These are phyloP conservation scores for Myriosclerotinia curreyana DNA, from an alignment of 2,329 filamentous ascomycete species.

Conservation along the genomic window DNA sequence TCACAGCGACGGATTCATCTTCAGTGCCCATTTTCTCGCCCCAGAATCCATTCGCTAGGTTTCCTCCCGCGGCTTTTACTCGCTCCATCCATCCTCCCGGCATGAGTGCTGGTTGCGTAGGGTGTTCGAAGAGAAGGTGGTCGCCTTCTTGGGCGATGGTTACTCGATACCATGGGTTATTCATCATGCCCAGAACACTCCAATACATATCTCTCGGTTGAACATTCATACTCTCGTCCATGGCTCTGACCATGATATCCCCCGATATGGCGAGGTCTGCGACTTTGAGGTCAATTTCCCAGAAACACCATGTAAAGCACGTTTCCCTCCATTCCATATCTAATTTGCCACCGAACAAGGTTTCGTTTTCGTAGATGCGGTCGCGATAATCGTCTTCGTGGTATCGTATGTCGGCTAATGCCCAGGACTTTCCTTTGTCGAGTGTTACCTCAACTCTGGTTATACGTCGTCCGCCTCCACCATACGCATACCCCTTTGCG, in stretches of 20 bases:
- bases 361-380: constrained; percentile 52
- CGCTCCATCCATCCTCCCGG: constrained; percentile 91
- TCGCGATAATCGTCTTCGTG: constrained; percentile 81
- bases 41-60: constrained; percentile 80
- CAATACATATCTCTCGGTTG: constrained; percentile 95
- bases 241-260: constrained; percentile 77
- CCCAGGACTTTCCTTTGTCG: constrained; percentile 79
- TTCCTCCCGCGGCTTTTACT: constrained; percentile 77
- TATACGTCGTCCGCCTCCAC: constrained; percentile 79
- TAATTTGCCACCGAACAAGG: constrained; percentile 71
- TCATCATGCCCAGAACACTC: constrained; percentile 96
- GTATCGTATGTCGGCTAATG: constrained; percentile 72
- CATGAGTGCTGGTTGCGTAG: constrained; percentile 74
- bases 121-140: constrained; percentile 76
- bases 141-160: constrained; percentile 67
- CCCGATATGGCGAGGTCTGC: constrained; percentile 59
- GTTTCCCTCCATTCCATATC: constrained; percentile 81
- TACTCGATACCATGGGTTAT: constrained; percentile 89
- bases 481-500: constrained; percentile 80
- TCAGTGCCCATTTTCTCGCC: constrained; percentile 65
- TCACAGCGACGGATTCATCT: constrained; percentile 44
- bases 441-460: constrained; percentile 80
- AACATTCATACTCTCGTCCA: constrained; percentile 85
- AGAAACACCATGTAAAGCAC: constrained; percentile 91
- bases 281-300: constrained; percentile 68